phyloP scores from a whole-genome alignment of 2,329 filamentous ascomycete species.

The Gyromitra esculenta region DNA sequence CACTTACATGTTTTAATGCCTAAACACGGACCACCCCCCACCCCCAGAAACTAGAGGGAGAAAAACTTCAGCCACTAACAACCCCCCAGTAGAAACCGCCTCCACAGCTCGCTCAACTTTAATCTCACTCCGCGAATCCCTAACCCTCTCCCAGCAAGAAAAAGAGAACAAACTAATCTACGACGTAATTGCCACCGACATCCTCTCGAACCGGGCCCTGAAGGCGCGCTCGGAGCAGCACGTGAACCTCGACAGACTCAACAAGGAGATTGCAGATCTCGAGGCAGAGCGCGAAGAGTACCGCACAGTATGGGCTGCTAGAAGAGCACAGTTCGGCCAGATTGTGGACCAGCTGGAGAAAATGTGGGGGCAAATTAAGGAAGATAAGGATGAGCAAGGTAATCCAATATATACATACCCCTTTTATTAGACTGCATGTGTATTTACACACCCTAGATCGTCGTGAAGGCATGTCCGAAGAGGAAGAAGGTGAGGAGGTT shows the following conservation, averaged over 20 bases:
- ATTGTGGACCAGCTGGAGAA: slow-evolving; percentile 57
- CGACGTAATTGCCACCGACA: slow-evolving; percentile 57
- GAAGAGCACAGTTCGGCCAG: slow-evolving; percentile 56
- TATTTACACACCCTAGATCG: slow-evolving; percentile 33
- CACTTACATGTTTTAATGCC: background rate
- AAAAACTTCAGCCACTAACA: background rate
- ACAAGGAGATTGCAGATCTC: slow-evolving; percentile 57
- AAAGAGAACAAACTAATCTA: slow-evolving; percentile 57
- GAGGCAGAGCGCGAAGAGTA: slow-evolving; percentile 56
- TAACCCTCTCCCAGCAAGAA: slow-evolving; percentile 52
- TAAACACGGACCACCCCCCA: no score
- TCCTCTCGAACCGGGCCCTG: slow-evolving; percentile 56
- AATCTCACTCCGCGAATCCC: slow-evolving; percentile 52
- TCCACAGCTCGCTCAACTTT: slow-evolving; percentile 55
- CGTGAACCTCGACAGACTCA: slow-evolving; percentile 55
- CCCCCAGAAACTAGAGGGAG: background rate
- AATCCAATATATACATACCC: background rate
- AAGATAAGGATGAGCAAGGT: slow-evolving; percentile 58
- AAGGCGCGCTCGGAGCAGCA: slow-evolving; percentile 57
- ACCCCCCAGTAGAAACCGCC: slow-evolving; percentile 49
- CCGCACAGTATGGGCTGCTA: slow-evolving; percentile 55
- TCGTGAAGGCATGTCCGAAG: slow-evolving; percentile 55
- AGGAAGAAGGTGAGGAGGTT: slow-evolving; percentile 54
- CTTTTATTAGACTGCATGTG: background rate
- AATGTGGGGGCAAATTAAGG: slow-evolving; percentile 58